Evolutionary conservation across 306 rosid species (phyloP).

Genomic region (Quercus cerris): DNA sequence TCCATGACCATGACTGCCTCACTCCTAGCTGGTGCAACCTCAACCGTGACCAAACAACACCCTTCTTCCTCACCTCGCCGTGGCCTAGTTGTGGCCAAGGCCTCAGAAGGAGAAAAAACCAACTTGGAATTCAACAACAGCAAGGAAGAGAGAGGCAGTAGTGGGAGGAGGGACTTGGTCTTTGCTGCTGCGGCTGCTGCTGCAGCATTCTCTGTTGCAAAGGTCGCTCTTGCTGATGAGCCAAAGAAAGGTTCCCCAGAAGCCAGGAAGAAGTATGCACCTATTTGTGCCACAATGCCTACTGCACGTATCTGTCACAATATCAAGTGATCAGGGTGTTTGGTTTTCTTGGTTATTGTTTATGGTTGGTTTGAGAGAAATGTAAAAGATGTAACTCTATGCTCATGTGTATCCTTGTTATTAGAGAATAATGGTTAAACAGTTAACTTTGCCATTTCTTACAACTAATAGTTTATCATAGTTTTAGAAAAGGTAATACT

Average conservation of each 20-base stretch:
- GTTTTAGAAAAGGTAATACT: too few species aligned
- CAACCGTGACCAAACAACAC: constrained; percentile 16
- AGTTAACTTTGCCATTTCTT: too few species aligned
- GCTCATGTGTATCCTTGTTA: not conserved
- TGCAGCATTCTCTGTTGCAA: constrained; percentile 44
- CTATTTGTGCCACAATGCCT: constrained; percentile 57
- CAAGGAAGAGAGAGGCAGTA: constrained; percentile 31
- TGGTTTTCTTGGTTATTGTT: not conserved
- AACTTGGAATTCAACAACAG: constrained; percentile 22
- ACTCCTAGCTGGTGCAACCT: constrained; percentile 25
- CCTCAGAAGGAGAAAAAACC: constrained; percentile 23
- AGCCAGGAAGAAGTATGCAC: constrained; percentile 58
- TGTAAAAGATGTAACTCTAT: not conserved
- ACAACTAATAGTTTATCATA: too few species aligned
- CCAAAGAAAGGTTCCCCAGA: constrained; percentile 42
- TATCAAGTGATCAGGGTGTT: constrained; percentile 19
- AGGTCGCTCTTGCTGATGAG: constrained; percentile 54
- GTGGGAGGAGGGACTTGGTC: constrained; percentile 58
- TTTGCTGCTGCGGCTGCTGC: constrained; percentile 42
- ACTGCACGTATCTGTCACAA: constrained; percentile 61
- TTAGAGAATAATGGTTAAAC: not conserved
- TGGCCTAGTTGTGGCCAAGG: constrained; percentile 40
- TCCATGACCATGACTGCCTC: constrained; percentile 58
- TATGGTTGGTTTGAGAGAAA: not conserved
- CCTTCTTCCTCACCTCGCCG: constrained; percentile 11